These are phyloP conservation scores for Platanthera guangdongensis DNA, from an alignment of 106 monocot genomes.

Conservation along the genomic window DNA sequence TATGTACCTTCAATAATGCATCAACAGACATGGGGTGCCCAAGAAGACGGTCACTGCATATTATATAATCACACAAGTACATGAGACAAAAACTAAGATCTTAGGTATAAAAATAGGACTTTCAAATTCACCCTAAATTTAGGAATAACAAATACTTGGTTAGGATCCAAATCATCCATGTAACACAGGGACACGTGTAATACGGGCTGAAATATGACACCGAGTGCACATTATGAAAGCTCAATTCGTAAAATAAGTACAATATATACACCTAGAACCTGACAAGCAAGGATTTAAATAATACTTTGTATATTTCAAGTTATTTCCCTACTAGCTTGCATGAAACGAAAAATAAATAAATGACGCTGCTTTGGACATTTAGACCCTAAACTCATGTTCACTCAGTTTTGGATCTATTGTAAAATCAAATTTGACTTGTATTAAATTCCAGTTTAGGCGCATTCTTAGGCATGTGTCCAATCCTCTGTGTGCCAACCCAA, in stretches of 20 bases:
- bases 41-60: slow-evolving; percentile 80
- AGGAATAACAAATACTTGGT: background rate
- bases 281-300: too few species aligned
- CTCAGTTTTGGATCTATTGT: too few species aligned
- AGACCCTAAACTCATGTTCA: too few species aligned
- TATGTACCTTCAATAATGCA: slow-evolving; percentile 68
- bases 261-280: background rate
- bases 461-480: too few species aligned
- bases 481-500: too few species aligned
- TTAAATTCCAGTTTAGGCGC: too few species aligned
- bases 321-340: too few species aligned
- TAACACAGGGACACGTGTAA: background rate
- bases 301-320: too few species aligned
- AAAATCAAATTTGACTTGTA: too few species aligned
- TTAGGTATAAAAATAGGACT: background rate
- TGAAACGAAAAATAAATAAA: too few species aligned
- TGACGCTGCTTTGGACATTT: too few species aligned
- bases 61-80: slow-evolving; percentile 4
- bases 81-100: background rate
- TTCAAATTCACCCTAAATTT: background rate
- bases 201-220: background rate
- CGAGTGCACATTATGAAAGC: background rate
- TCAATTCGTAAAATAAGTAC: background rate
- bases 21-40: slow-evolving; percentile 74
- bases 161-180: background rate